These are phyloP conservation scores for Fusarium sp. DNA, from an alignment of 2,329 filamentous ascomycete genomes.

Conservation along the genomic window DNA sequence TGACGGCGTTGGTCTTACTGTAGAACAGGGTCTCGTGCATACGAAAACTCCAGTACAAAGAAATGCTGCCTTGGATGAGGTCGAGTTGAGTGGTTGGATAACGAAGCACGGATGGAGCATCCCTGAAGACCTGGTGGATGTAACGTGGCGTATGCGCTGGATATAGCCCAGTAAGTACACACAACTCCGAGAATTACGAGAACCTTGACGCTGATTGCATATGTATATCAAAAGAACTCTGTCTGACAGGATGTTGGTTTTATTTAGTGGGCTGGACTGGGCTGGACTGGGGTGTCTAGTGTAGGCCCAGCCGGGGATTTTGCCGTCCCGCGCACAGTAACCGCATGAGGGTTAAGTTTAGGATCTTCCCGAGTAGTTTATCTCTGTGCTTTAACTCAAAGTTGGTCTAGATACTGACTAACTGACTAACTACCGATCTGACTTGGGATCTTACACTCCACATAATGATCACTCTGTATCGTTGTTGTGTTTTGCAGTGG, in stretches of 20 bases:
- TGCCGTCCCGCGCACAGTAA: background rate
- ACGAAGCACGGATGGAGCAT: background rate
- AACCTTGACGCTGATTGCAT: background rate
- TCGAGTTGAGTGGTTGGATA: background rate
- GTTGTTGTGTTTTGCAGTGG: background rate
- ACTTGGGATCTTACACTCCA: background rate
- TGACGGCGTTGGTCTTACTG: background rate
- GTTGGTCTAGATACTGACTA: background rate
- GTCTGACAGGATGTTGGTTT: background rate
- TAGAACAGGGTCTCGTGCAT: background rate
- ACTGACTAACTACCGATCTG: background rate
- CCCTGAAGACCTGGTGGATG: background rate
- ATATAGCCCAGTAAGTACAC: background rate
- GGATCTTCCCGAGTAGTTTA: background rate
- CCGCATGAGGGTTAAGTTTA: background rate
- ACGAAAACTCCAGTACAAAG: background rate
- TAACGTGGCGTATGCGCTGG: background rate
- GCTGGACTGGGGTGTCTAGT: background rate
- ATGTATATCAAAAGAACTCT: background rate
- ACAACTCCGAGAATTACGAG: background rate
- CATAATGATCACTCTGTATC: background rate
- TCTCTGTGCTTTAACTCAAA: background rate
- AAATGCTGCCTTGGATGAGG: background rate
- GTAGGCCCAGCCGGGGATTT: background rate
- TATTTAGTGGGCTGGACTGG: background rate